Conservation (phyloP, 2,329 filamentous ascomycete species). For the Westerdykella ornata region DNA sequence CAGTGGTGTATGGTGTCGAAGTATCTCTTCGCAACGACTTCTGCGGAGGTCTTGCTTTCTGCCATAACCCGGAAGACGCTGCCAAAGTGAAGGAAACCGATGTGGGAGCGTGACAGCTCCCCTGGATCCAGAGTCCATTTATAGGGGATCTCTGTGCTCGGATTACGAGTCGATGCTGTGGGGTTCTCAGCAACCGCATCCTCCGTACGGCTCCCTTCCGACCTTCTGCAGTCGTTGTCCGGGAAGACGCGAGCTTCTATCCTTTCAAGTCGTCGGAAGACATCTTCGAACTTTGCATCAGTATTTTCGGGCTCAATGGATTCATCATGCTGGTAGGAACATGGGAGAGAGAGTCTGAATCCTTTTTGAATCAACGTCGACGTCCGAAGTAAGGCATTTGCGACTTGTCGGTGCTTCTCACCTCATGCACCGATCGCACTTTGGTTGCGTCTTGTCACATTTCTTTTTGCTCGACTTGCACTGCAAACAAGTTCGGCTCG, state of each 20-base stretch:
- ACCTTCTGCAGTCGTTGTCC: neutral
- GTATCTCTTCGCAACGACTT: slow-evolving; percentile 5
- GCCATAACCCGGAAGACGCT: slow-evolving; percentile 6
- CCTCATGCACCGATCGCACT: slow-evolving; percentile 13
- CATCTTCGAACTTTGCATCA: slow-evolving; percentile 11
- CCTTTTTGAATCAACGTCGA: neutral
- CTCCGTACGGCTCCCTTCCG: no score
- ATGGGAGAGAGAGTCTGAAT: slow-evolving; percentile 10
- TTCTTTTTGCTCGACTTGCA: slow-evolving; percentile 17
- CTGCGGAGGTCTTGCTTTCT: slow-evolving; percentile 7
- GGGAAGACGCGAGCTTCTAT: slow-evolving; percentile 11
- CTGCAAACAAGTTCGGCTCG: slow-evolving; percentile 8
- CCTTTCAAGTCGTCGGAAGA: slow-evolving; percentile 11
- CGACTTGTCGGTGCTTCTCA: slow-evolving; percentile 1
- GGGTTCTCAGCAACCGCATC: neutral
- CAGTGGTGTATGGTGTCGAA: slow-evolving; percentile 7
- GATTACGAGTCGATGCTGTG: neutral
- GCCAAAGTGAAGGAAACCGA: slow-evolving; percentile 5
- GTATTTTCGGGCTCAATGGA: neutral
- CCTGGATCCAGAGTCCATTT: slow-evolving; percentile 8
- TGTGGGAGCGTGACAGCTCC: slow-evolving; percentile 1
- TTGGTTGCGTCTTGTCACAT: slow-evolving; percentile 13
- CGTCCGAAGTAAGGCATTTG: neutral
- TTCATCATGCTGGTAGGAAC: slow-evolving; percentile 7
- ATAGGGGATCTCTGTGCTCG: neutral